These are phyloP conservation scores for Ophiostoma ips DNA, from an alignment of 2,329 filamentous ascomycete genomes.

Conservation along the genomic window DNA sequence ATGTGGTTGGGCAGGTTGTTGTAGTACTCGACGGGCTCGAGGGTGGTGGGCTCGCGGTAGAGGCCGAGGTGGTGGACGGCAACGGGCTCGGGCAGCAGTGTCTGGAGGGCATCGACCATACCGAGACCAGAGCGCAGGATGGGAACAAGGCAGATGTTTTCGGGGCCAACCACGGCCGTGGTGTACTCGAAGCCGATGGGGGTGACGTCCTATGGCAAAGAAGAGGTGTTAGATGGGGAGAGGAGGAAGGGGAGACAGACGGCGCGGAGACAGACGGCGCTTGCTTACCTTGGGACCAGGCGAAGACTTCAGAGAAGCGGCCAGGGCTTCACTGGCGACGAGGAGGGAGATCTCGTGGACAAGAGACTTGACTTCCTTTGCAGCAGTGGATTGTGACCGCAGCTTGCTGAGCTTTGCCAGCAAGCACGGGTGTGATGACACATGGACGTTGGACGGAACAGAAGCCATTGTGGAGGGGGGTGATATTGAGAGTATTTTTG, in stretches of 20 bases:
- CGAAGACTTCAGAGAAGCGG: slow-evolving; percentile 40
- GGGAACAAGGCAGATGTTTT: slow-evolving; percentile 66
- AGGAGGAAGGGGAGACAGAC: slow-evolving; percentile 4
- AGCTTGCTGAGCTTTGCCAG: slow-evolving; percentile 81
- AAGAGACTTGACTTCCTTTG: slow-evolving; percentile 65
- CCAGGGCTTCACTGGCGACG: slow-evolving; percentile 68
- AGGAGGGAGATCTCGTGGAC: slow-evolving; percentile 80
- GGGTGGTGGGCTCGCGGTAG: slow-evolving; percentile 76
- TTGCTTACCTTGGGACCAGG: slow-evolving; percentile 49
- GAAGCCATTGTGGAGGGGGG: slow-evolving; percentile 5
- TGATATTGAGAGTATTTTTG: not conserved
- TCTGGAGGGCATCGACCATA: slow-evolving; percentile 81
- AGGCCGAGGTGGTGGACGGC: slow-evolving; percentile 89
- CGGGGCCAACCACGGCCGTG: slow-evolving; percentile 46
- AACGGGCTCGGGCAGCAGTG: slow-evolving; percentile 64
- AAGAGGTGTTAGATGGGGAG: not conserved
- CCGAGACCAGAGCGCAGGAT: slow-evolving; percentile 84
- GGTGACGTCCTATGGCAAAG: slow-evolving; percentile 51
- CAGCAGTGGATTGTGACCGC: slow-evolving; percentile 54
- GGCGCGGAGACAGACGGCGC: not conserved
- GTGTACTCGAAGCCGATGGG: slow-evolving; percentile 67
- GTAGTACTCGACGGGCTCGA: slow-evolving; percentile 92
- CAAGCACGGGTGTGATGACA: slow-evolving; percentile 77
- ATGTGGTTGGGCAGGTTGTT: slow-evolving; percentile 81
- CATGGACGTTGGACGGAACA: slow-evolving; percentile 51